Conservation (phyloP, 257 asterid species). For the Gentiana macrophylla region DNA sequence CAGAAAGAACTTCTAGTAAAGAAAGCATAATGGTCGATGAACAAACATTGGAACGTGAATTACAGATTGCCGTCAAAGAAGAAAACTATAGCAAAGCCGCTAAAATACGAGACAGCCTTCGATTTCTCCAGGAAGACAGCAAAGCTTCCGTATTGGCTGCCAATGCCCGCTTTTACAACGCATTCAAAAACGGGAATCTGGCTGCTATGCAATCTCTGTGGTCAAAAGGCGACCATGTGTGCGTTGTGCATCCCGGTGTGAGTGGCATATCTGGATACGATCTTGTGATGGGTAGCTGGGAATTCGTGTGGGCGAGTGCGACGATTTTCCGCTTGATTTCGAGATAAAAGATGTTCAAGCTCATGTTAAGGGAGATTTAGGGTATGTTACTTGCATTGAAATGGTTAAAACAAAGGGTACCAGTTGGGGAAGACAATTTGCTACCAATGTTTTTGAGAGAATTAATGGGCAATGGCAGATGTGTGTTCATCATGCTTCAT, state of each 20-base stretch:
- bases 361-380: conserved; percentile 62
- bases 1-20: conserved; percentile 65
- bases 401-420: conserved; percentile 84
- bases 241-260: conserved; percentile 95
- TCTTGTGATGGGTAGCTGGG: conserved; percentile 99
- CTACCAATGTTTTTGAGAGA: conserved; percentile 79
- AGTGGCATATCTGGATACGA: conserved; percentile 93
- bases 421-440: conserved; percentile 94
- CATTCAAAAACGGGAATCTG: conserved; percentile 71
- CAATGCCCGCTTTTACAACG: conserved; percentile 63
- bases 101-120: conserved; percentile 76
- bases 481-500: conserved; percentile 84
- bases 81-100: conserved; percentile 91
- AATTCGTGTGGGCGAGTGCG: conserved; percentile 94
- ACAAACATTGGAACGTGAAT: conserved; percentile 61
- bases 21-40: conserved; percentile 70
- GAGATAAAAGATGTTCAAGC: conserved; percentile 82
- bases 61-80: conserved; percentile 59
- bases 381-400: conserved; percentile 82
- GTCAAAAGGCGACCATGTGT: conserved; percentile 71
- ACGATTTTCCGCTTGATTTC: conserved; percentile 77
- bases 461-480: conserved; percentile 76
- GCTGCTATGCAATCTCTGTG: conserved; percentile 83
- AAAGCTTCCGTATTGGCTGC: conserved; percentile 81
- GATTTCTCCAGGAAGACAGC: conserved; percentile 78